Evolutionary conservation across 495 filamentous ascomycete species (phyloP), one percentile per base, ranked within the genome.

Genomic region (Aeminium ludgeri): DNA sequence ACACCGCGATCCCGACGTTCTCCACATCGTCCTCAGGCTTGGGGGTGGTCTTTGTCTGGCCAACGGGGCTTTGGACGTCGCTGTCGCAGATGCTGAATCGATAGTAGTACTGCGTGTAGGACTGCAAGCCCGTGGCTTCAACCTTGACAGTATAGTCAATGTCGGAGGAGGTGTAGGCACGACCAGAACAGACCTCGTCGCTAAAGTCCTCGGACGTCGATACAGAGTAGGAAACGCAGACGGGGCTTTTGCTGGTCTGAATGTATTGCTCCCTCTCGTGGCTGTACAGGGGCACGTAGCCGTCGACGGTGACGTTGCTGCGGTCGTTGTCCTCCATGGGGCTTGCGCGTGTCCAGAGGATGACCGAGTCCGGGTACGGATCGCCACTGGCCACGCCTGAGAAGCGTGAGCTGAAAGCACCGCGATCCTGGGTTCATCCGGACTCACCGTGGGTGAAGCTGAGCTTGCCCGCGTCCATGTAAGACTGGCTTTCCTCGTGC

Each of bases 131-230:
- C 41, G 55, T 57, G 1, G 76, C 76, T 56, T 79, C 76, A 23
- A 80, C 67, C 63, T 80, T 80, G 20, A 78, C 60, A 11, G 76
- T 80, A 48, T 71, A 80, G 48, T 80, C 76, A 20, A 80, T 68
- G 55, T 80, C 76, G 0, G 67, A 73, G 27, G 61, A 72, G 0
- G 75, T 80, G 50, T 70, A 78, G 0, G 63, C 72, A 11, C 55
- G 60, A 5, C 73, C 72, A 20, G 56, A 47, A 35, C 62, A 57
- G 1, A 62, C 63, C 15, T 66, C 45, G 8, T 58, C 40, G 11
- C 46, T 38, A 5, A 69, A 51, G 6, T 43, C 47, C 25, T 59
- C 41, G 42, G 66, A 59, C 4, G 42, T 44, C 20, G 59, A 55
- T 11, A 67, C 61, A 20, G 60, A 59, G 56, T 67, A 78, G 35